Percentiles rank a stretch among this genome's conserved stretches.
Conservation (phyloP, 306 rosid genomes). For the Vigna reflexopilosa region DNA sequence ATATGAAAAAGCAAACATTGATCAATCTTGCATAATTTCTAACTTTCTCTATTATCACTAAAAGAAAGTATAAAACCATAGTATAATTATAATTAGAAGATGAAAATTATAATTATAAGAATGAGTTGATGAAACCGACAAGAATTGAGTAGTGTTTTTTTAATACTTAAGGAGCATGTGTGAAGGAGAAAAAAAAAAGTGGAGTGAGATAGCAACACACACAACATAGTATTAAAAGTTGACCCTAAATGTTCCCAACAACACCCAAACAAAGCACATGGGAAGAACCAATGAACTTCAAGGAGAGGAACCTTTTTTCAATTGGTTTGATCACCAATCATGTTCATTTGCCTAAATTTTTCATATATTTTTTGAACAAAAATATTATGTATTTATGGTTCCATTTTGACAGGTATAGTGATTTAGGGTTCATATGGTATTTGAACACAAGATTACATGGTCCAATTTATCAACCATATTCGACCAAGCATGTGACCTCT, state of each 20-base stretch:
- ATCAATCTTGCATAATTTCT: not conserved
- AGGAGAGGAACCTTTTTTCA: conserved; percentile 4
- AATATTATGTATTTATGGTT: conserved; percentile 28
- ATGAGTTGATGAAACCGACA: conserved; percentile 46
- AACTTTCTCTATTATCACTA: not conserved
- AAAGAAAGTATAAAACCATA: not conserved
- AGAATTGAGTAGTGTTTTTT: conserved; percentile 36
- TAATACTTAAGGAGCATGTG: conserved; percentile 6
- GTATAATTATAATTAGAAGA: not conserved
- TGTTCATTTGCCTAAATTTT: not conserved
- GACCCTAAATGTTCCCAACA: conserved; percentile 59
- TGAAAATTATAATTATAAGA: not conserved
- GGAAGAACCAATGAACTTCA: conserved; percentile 21
- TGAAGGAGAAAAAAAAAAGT: conserved; percentile 34
- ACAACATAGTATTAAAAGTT: conserved; percentile 28
- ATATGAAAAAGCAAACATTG: too few relatives aligned
- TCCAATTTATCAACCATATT: conserved; percentile 47
- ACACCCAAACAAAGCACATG: conserved; percentile 54
- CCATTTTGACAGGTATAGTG: conserved; percentile 29
- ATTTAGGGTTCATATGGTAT: conserved; percentile 16
- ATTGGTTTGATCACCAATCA: conserved; percentile 29
- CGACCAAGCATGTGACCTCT: conserved; percentile 57
- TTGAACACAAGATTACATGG: conserved; percentile 37
- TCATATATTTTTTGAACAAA: not conserved
- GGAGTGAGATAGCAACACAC: conserved; percentile 4